Percentiles rank a stretch among this genome's conserved stretches.
These are phyloP conservation scores for Schrenkiella parvula DNA, from an alignment of 345 rosid genomes.

Conservation along the genomic window DNA sequence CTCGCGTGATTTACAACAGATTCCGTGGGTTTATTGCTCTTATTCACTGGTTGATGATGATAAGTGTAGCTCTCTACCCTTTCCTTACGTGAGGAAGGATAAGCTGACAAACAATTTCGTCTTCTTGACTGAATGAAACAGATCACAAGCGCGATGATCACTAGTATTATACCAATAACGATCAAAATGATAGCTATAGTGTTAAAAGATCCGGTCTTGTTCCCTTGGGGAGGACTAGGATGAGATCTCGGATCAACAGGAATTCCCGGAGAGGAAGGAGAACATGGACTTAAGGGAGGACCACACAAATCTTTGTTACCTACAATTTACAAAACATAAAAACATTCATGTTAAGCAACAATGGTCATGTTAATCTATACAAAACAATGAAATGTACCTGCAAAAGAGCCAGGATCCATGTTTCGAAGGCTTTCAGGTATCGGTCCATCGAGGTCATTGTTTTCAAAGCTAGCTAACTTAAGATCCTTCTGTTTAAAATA, in stretches of 20 bases:
- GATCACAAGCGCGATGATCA: constrained; percentile 23
- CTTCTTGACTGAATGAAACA: constrained; percentile 22
- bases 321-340: constrained; percentile 29
- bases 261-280: neutral
- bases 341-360: neutral
- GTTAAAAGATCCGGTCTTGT: constrained; percentile 6
- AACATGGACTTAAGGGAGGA: constrained; percentile 47
- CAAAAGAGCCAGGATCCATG: constrained; percentile 43
- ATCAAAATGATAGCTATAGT: constrained; percentile 32
- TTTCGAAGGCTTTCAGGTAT: constrained; percentile 52
- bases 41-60: constrained; percentile 8
- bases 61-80: constrained; percentile 32
- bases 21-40: neutral
- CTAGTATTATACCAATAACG: constrained; percentile 22
- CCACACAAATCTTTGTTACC: constrained; percentile 65
- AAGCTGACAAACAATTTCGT: neutral
- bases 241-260: constrained; percentile 20
- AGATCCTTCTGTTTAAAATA: constrained; percentile 36
- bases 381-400: constrained; percentile 36
- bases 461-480: constrained; percentile 45
- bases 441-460: constrained; percentile 64
- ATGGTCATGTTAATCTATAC: neutral
- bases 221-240: neutral
- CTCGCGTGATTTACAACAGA: constrained; percentile 10
- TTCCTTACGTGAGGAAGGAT: constrained; percentile 14